Evolutionary conservation across 495 filamentous ascomycete species (phyloP), one percentile per base, ranked within the genome.

Genomic region (Hypoxylon perforatum): DNA sequence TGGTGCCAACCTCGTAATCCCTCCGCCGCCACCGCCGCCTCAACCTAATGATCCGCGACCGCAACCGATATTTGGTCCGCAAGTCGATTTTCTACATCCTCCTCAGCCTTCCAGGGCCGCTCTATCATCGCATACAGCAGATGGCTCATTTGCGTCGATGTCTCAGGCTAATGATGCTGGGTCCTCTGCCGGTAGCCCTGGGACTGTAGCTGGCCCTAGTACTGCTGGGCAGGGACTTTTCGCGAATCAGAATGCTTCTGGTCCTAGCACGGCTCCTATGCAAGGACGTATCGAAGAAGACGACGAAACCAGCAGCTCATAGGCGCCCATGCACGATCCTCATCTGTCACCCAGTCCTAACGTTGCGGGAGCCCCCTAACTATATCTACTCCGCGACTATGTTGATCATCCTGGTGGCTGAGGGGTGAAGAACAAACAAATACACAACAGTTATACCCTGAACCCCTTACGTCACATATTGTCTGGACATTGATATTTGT

Each of bases 211-310:
- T 18, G 72, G 65, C 11, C 72, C 70, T 11, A 73, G 66, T 33
- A 61, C 59, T 8, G 66, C 66, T 7, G 70, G 70, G 2, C 53
- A 60, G 18, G 49, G 61, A 10, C 36, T 69, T 4, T 69, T 67
- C 54, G 36, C 39, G 18, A 61, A 42, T 17, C 39, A 38, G 14
- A 49, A 41, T 18, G 21, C 28, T 15, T 25, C 57, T 4, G 67
- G 70, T 1, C 66, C 70, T 22, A 73, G 62, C 19, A 74, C 72
- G 17, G 69, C 69, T 47, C 57, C 69, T 23, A 70, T 75, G 66
- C 67, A 60, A 51, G 66, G 50, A n/a, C 61, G 38, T 12, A 18
- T 46, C 15, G 55, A 65, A 12, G 63, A 63, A 8, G 66, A 68
- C 2, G 69, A 70, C 14, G 57, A 56, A 7, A 22, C 15, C 33